A percentile compares a stretch with the other conserved stretches of the same genome.
These are phyloP conservation scores for Wickerhamomyces rabaulensis DNA, from an alignment of 805 yeast genomes.

Conservation along the genomic window DNA sequence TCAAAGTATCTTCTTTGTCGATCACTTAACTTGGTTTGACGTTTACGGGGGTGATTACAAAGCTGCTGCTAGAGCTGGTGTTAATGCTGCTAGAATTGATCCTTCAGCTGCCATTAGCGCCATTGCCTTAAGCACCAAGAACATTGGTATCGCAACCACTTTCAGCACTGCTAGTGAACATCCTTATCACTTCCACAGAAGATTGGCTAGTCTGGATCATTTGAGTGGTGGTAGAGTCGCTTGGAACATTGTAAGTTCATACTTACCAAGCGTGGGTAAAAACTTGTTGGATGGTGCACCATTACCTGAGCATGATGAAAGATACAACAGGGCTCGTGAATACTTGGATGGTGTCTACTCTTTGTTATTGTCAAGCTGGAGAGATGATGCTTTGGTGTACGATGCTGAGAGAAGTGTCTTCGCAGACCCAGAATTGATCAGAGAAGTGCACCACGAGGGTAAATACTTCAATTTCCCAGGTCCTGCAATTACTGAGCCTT, in stretches of 20 bases:
- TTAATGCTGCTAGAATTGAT: conserved; percentile 27
- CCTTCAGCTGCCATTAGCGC: conserved; percentile 29
- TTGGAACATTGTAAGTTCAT: conserved; percentile 41
- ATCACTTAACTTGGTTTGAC: conserved; percentile 34
- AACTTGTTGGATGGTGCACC: conserved; percentile 27
- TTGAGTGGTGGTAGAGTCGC: conserved; percentile 38
- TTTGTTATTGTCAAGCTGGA: conserved; percentile 35
- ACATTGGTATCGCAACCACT: conserved; percentile 35
- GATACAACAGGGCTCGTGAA: conserved; percentile 36
- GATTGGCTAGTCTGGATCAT: conserved; percentile 31
- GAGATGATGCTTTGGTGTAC: conserved; percentile 28
- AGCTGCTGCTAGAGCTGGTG: conserved; percentile 27
- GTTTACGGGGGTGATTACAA: conserved; percentile 33
- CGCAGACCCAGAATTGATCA: conserved; percentile 29
- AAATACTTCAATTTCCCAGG: conserved; percentile 34
- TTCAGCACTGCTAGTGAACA: conserved; percentile 38
- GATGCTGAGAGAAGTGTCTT: conserved; percentile 23
- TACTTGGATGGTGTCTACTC: conserved; percentile 34
- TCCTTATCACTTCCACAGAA: conserved; percentile 33
- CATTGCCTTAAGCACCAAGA: conserved; percentile 36
- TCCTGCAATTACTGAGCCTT: conserved; percentile 33
- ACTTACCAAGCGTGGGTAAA: conserved; percentile 36
- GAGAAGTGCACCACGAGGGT: conserved; percentile 33
- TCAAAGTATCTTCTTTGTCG: conserved; percentile 34
- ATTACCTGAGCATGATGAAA: conserved; percentile 33